Percentiles rank a stretch among this genome's conserved stretches.
These are phyloP conservation scores for Oryza nivara DNA, from an alignment of 176 grass and related monocot species.

Conservation along the genomic window DNA sequence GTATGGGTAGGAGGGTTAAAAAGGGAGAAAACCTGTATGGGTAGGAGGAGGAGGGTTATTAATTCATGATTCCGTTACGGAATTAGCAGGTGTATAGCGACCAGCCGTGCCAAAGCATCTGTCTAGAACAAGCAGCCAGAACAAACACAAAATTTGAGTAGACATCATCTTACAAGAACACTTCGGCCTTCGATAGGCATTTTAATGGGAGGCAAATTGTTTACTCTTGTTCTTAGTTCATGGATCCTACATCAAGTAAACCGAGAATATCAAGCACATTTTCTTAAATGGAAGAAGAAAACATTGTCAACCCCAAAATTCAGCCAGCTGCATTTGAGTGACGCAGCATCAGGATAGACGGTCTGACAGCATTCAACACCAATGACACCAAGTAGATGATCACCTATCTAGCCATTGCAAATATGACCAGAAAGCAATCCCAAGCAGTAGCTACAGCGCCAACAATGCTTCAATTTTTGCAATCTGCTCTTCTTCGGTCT, in stretches of 20 bases:
- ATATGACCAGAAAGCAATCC: neutral
- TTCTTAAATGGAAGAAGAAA: neutral
- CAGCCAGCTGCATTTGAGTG: neutral
- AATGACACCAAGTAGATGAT: slow-evolving; percentile 5
- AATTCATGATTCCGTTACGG: neutral
- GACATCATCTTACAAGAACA: neutral
- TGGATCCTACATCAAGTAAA: neutral
- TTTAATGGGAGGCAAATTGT: neutral
- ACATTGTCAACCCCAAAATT: slow-evolving; percentile 6
- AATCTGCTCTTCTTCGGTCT: slow-evolving; percentile 93
- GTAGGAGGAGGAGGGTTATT: too few relatives aligned
- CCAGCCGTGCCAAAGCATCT: neutral
- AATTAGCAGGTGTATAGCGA: neutral
- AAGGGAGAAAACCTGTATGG: too few relatives aligned
- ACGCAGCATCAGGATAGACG: neutral
- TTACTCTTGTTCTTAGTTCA: neutral
- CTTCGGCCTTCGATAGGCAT: neutral
- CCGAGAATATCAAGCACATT: neutral
- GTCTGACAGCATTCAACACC: neutral
- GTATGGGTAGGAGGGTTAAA: too few relatives aligned
- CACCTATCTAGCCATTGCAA: slow-evolving; percentile 40
- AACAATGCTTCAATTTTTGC: slow-evolving; percentile 89
- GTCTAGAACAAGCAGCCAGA: neutral
- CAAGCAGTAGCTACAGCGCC: slow-evolving; percentile 55
- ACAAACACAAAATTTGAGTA: neutral